A percentile compares a stretch with the other conserved stretches of the same genome.
phyloP scores from a whole-genome alignment of 805 yeast species.

The Helenozyma baotianmanensis region DNA sequence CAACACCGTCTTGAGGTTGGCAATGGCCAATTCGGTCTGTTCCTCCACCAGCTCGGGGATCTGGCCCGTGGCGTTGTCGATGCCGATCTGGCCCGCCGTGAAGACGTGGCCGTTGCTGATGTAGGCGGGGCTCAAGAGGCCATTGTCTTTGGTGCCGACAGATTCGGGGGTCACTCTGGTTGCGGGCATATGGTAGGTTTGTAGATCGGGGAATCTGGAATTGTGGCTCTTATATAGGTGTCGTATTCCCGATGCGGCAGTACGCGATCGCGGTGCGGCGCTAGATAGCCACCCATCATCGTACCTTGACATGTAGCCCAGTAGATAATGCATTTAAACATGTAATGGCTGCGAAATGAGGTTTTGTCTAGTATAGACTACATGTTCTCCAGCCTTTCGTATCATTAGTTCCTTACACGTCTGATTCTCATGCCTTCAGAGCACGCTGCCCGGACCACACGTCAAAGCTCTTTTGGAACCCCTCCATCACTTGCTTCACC shows the following conservation, averaged over 20 bases:
- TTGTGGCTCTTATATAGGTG: not conserved
- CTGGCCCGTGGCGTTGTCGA: conserved; percentile 35
- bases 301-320: too few relatives aligned
- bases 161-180: not conserved
- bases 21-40: conserved; percentile 45
- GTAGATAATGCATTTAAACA: too few relatives aligned
- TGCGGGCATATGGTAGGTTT: not conserved
- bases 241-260: not conserved
- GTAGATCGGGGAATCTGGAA: not conserved
- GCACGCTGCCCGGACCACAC: too few relatives aligned
- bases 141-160: not conserved
- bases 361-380: too few relatives aligned
- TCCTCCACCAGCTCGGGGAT: conserved; percentile 38
- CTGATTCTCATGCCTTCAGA: too few relatives aligned
- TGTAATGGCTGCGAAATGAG: too few relatives aligned
- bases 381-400: too few relatives aligned
- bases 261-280: too few relatives aligned
- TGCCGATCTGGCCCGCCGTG: conserved; percentile 48
- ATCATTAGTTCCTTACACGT: too few relatives aligned
- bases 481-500: conserved; percentile 21
- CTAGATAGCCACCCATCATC: too few relatives aligned
- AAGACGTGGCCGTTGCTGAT: conserved; percentile 34
- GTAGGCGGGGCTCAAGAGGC: not conserved
- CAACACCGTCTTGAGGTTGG: conserved; percentile 39
- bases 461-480: too few relatives aligned